Base-by-base conservation (phyloP, 768 basidiomycete genomes). In the Calvatia gigantea region DNA sequence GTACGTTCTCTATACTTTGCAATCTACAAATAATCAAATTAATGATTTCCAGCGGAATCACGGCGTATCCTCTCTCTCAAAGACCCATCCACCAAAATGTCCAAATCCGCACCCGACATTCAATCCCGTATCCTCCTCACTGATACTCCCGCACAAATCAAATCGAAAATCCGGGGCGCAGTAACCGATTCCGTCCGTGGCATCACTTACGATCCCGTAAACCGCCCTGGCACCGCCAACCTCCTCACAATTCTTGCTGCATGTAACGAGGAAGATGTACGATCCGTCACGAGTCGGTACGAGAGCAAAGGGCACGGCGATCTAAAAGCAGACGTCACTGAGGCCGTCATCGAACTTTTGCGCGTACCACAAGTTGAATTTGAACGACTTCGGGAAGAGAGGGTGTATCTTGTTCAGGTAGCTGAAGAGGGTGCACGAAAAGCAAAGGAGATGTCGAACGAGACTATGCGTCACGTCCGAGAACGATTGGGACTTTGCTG, bases 61-160 rank as follows among this genome's bases (percentile, higher is more conserved):
- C 86, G 83, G 66, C 84, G 94, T 6, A 78, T 98, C 15, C 81
- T 96, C 23, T 95, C 94, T 2, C 84, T 98, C 15, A 85, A 84
- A 55, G 89, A 94, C 66, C 91, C 94, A 0, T 74, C 77, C 0
- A 80, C 86, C 3, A 98, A 98, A 68, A 98, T 98, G 94, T 97
- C 95, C 32, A 98, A 98, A 69, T 98, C 95, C 0, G 80, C 92
- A 0, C 87, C 86, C 0, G 85, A 91, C 65, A 56, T 82, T 1
- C 70, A 82, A 14, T 95, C 94, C 0, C 87, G 94, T 23, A 93
- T 98, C 65, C 79, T 92, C 53, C 77, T 98, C 35, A 95, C 89
- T 23, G 95, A 98, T 66, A 70, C 81, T 0, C 67, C 80, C 8
- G 61, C 70, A 1, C 69, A 81, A 64, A 91, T 96, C 42, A 65